Conservation (phyloP, 1,139 yeast species). For the Sugiyamaella pinicola region DNA sequence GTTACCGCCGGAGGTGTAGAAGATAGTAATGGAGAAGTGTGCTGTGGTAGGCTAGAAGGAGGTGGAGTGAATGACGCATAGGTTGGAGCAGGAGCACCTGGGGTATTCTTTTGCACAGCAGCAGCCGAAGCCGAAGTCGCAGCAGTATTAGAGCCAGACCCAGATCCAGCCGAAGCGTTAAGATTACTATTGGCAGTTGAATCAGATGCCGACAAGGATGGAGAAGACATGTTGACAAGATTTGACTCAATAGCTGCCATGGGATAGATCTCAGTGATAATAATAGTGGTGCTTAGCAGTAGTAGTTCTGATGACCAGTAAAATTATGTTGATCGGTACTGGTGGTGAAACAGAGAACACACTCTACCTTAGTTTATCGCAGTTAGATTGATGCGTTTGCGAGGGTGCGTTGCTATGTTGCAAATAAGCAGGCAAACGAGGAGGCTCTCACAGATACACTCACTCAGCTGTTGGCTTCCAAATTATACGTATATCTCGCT, state of each 20-base stretch:
- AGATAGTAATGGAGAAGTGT: slow-evolving; percentile 45
- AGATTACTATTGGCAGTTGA: slow-evolving; percentile 6
- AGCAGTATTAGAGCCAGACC: slow-evolving; percentile 9
- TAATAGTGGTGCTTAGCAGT: no score
- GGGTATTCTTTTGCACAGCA: background rate
- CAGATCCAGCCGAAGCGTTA: slow-evolving; percentile 9
- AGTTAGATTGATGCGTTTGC: no score
- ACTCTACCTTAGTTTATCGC: no score
- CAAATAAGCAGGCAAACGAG: no score
- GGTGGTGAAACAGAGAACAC: no score
- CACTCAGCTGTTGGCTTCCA: no score
- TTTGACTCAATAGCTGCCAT: slow-evolving; percentile 32
- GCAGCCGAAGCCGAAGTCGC: slow-evolving; percentile 11
- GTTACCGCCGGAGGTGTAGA: slow-evolving; percentile 88
- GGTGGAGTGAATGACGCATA: slow-evolving; percentile 42
- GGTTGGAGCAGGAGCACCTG: slow-evolving; percentile 26
- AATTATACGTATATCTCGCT: no score
- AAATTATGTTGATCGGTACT: no score
- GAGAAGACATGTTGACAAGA: slow-evolving; percentile 25
- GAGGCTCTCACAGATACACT: no score
- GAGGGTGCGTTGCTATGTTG: no score
- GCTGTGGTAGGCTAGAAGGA: slow-evolving; percentile 39
- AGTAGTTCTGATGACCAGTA: background rate
- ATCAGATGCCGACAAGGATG: slow-evolving; percentile 20
- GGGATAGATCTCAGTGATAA: background rate